Conservation (phyloP, 1,284 basidiomycete species). For the Trichosporon sp. region DNA sequence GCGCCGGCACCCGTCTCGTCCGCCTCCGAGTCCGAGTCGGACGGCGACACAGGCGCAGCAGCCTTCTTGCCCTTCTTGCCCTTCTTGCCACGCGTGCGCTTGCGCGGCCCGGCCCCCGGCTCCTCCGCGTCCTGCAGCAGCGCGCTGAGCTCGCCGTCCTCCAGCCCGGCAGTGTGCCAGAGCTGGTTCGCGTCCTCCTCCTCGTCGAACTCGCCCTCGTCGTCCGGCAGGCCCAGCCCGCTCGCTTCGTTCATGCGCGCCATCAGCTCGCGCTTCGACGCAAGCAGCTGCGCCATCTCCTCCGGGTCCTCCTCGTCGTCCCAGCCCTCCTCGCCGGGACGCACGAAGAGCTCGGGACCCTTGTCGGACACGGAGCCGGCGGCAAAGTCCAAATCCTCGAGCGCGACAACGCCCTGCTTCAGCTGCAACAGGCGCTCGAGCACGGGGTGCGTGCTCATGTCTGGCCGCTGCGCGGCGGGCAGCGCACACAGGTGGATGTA, state of each 20-base stretch:
- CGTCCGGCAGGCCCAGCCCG: constrained; percentile 20
- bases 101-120: constrained; percentile 27
- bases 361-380: constrained; percentile 54
- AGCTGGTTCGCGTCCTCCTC: constrained; percentile 30
- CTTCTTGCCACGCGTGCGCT: constrained; percentile 49
- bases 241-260: constrained; percentile 20
- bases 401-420: constrained; percentile 72
- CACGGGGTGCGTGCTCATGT: constrained; percentile 71
- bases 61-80: constrained; percentile 48
- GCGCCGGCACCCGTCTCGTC: background rate
- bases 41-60: constrained; percentile 11
- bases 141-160: constrained; percentile 43
- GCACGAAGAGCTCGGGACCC: constrained; percentile 34
- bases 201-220: constrained; percentile 21
- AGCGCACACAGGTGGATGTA: constrained; percentile 82
- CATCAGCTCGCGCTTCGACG: constrained; percentile 25
- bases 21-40: constrained; percentile 14
- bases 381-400: constrained; percentile 75
- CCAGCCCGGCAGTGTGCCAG: constrained; percentile 38
- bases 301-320: constrained; percentile 43
- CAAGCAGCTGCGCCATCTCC: constrained; percentile 30
- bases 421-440: constrained; percentile 75
- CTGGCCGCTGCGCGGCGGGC: constrained; percentile 58
- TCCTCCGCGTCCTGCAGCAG: constrained; percentile 32
- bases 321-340: constrained; percentile 20